Base-by-base conservation (phyloP, 371 early-diverging fungal species). In the Massospora cicadina region DNA sequence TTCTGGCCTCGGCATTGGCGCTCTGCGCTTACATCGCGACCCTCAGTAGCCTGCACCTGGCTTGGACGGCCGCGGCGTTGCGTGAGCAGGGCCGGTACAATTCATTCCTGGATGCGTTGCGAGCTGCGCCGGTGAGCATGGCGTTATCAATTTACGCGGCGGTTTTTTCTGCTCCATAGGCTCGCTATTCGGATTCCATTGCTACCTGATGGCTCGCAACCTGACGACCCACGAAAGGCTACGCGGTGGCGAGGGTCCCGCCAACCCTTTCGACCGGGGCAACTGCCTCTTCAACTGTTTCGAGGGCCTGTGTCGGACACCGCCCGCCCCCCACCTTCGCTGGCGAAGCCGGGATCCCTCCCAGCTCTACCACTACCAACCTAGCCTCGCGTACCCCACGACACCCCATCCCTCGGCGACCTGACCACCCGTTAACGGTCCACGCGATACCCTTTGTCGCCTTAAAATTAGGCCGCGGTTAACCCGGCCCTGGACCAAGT, bases 351-450 rank as follows among this genome's bases (percentile, higher is more conserved):
- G 43, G 17, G 23, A 33, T 63, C 75, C 29, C 94, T 94, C 77
- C 85, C 86, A 72, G 94, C 93, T 70, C 92, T 91, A 79, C 93
- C 89, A 64, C 96, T 96, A 81, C 96, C 98, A 32, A 84, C 83
- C 63, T 93, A 94, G 70, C 97, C 96, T 64, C 83, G 98, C 60
- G 72, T 83, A 64, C 88, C 89, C 78, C 96, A 96, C 79, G 96
- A 95, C 71, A 79, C 86, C 55, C 95, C n/a, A n/a, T n/a, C n/a
- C n/a, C n/a, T n/a, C n/a, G n/a, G n/a, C n/a, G n/a, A n/a, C n/a
- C n/a, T n/a, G n/a, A n/a, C n/a, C n/a, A n/a, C n/a, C n/a, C n/a
- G n/a, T n/a, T n/a, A n/a, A n/a, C n/a, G n/a, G n/a, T n/a, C n/a
- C n/a, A n/a, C n/a, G n/a, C n/a, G n/a, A n/a, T n/a, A n/a, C n/a